phyloP scores from a whole-genome alignment of 2,329 filamentous ascomycete species.

The Epicoccum sorghinum region DNA sequence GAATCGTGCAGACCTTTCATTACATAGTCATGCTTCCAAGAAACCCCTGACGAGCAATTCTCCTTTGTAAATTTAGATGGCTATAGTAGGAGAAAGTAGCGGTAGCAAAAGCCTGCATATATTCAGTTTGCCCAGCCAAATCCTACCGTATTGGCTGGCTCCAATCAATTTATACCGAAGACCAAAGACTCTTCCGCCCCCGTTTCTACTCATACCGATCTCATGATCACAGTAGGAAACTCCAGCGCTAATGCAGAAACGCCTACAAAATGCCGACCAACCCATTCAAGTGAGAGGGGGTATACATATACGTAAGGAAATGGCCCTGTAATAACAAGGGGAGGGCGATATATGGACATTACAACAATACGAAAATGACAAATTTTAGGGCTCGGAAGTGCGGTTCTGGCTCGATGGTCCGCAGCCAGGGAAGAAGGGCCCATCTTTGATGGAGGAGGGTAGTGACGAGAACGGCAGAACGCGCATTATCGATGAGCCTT shows the following conservation, averaged over 20 bases:
- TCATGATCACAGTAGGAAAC: slow-evolving; percentile 13
- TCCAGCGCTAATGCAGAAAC: slow-evolving; percentile 42
- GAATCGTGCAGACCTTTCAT: too few species aligned
- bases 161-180: too few species aligned
- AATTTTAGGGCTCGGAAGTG: slow-evolving; percentile 25
- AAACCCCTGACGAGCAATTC: too few species aligned
- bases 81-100: too few species aligned
- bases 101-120: too few species aligned
- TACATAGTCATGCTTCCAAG: too few species aligned
- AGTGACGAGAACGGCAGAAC: not conserved
- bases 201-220: too few species aligned
- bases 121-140: too few species aligned
- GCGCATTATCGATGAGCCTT: not conserved
- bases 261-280: slow-evolving; percentile 19
- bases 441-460: not conserved
- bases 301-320: slow-evolving; percentile 17
- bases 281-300: not conserved
- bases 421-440: not conserved
- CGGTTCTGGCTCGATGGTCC: slow-evolving; percentile 1
- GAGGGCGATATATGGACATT: slow-evolving; percentile 9
- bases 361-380: slow-evolving; percentile 5
- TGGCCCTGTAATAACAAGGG: too few species aligned
- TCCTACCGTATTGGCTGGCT: too few species aligned
- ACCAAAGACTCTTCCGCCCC: too few species aligned
- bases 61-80: too few species aligned